phyloP scores from a whole-genome alignment of 768 basidiomycete species.

The Austroboletus eburneus region DNA sequence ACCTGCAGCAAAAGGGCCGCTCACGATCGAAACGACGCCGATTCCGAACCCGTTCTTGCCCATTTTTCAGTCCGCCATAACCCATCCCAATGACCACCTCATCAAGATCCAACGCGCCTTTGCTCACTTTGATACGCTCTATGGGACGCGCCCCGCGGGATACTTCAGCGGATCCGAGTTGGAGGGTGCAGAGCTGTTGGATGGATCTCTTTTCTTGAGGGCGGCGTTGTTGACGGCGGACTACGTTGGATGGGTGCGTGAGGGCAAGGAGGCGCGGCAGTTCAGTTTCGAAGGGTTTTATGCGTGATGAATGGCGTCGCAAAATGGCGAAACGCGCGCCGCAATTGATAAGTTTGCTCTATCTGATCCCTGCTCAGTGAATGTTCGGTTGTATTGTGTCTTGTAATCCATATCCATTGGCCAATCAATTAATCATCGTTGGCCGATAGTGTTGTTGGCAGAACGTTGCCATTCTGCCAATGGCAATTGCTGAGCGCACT shows the following conservation, averaged over 20 bases:
- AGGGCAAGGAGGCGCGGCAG: slow-evolving; percentile 26
- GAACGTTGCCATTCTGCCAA: too few relatives aligned
- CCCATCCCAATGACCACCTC: slow-evolving; percentile 34
- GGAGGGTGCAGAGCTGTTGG: slow-evolving; percentile 29
- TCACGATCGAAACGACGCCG: slow-evolving; percentile 11
- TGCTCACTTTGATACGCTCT: slow-evolving; percentile 31
- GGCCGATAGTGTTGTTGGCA: too few relatives aligned
- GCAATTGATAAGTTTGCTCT: too few relatives aligned
- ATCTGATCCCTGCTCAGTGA: too few relatives aligned
- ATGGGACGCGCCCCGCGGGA: slow-evolving; percentile 23
- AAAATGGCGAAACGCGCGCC: too few relatives aligned
- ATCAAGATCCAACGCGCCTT: slow-evolving; percentile 33
- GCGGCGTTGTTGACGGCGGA: slow-evolving; percentile 29
- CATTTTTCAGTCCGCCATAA: slow-evolving; percentile 35
- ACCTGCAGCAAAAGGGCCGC: not conserved
- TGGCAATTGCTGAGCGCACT: too few relatives aligned
- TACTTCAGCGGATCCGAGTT: slow-evolving; percentile 30
- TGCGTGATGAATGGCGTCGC: too few relatives aligned
- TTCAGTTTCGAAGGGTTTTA: slow-evolving; percentile 31
- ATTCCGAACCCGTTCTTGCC: slow-evolving; percentile 38
- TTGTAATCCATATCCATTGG: too few relatives aligned
- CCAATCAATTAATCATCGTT: too few relatives aligned
- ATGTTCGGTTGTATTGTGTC: too few relatives aligned
- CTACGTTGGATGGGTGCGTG: slow-evolving; percentile 37
- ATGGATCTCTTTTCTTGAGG: slow-evolving; percentile 35